Evolutionary conservation across 129 eudicot species (phyloP), one percentile per base, ranked within the genome.

Genomic region (Ambrosia trifida): DNA sequence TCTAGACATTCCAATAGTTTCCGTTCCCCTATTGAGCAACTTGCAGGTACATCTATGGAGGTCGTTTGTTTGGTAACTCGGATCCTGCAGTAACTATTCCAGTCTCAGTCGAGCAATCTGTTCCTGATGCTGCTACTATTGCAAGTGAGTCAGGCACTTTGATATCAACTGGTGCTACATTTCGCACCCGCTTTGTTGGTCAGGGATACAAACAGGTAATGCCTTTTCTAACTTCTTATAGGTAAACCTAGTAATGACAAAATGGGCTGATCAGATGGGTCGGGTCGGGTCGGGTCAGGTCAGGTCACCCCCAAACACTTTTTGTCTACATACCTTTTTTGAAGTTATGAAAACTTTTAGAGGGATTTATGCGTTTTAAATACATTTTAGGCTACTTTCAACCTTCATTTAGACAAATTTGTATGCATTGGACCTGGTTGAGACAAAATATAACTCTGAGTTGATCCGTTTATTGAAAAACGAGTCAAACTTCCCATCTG

Each of bases 191-290:
- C 19, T 85, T 94, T 28, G 81, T 94, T 66, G 98, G 98, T 71
- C 98, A 94, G 74, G 97, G 97, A 16, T 94, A 94, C 79, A 94
- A 94, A 80, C 97, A 94, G 89, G 96, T 88, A 80, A 66, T 12
- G 33, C 40, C 56, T 68, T 65, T 56, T 66, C 67, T 43, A 47
- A 14, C 20, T 41, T 28, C 4, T n/a, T 3, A 14, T 20, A 12
- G 41, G 64, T 69, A 53, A 28, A 54, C 7, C 52, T 12, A 36
- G 40, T 47, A n/a, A 36, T n/a, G 12, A n/a, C 17, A 30, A 66
- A 45, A 44, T 24, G 12, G 72, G 72, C 6, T 4, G 72, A 49
- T 30, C n/a, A 2, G 43, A 12, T 8, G 13, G 53, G 28, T 24
- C 28, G 58, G 30, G 72, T 46, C 4, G n/a, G n/a, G 12, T 13